These are phyloP conservation scores for Monilinia fructigena DNA, from an alignment of 2,329 filamentous ascomycete genomes.

Conservation along the genomic window DNA sequence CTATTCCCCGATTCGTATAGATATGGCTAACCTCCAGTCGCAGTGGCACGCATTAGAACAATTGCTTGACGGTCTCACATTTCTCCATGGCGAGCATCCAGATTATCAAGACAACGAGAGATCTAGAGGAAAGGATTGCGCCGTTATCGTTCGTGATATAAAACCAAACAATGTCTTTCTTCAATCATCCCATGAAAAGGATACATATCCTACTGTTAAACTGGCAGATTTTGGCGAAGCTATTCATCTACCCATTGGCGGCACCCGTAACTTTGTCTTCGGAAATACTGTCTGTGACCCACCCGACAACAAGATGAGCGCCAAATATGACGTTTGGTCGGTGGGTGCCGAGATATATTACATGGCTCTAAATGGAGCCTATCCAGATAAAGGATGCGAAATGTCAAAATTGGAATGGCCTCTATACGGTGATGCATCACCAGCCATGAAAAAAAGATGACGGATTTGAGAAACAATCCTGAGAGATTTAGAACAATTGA, in stretches of 20 bases:
- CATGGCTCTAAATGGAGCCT: background rate
- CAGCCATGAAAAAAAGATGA: background rate
- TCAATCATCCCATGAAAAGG: background rate
- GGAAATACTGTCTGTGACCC: constrained; percentile 10
- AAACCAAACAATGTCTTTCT: constrained; percentile 16
- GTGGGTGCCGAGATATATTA: constrained; percentile 4
- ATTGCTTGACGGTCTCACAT: constrained; percentile 14
- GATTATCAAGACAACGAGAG: background rate
- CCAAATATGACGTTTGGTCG: constrained; percentile 22
- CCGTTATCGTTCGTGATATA: constrained; percentile 1
- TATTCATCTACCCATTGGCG: constrained; percentile 8
- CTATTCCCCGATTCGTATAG: background rate
- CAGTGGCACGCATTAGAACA: constrained; percentile 20
- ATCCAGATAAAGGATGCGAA: background rate
- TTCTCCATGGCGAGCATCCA: constrained; percentile 20
- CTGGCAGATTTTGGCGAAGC: constrained; percentile 21
- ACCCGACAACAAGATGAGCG: constrained; percentile 10
- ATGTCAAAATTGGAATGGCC: background rate
- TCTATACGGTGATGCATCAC: background rate
- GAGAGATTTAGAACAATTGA: background rate
- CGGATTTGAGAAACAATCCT: background rate
- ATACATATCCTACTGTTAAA: constrained; percentile 16
- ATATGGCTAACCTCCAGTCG: background rate
- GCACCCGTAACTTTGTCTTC: background rate
- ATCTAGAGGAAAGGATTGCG: background rate